Conservation (phyloP, 257 asterid species). For the Handroanthus guayacan region DNA sequence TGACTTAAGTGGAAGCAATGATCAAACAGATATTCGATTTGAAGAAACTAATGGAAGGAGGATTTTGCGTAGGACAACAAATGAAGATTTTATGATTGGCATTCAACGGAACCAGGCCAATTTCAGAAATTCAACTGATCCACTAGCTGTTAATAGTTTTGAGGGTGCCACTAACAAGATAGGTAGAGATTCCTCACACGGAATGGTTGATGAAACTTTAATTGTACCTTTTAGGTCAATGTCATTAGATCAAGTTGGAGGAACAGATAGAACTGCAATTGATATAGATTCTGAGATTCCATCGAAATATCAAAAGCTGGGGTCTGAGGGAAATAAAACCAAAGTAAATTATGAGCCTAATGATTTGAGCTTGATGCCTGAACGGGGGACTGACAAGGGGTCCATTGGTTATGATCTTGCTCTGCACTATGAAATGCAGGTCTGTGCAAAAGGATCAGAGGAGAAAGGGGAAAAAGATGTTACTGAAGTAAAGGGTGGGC, state of each 20-base stretch:
- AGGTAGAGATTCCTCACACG: conserved; percentile 55
- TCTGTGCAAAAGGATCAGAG: conserved; percentile 50
- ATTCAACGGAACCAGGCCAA: conserved; percentile 50
- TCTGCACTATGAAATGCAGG: conserved; percentile 86
- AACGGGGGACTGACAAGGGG: conserved; percentile 68
- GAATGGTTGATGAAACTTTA: conserved; percentile 78
- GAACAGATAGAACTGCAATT: conserved; percentile 61
- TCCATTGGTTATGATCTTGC: conserved; percentile 66
- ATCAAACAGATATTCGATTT: conserved; percentile 54
- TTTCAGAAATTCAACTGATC: conserved; percentile 58
- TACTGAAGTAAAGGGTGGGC: conserved; percentile 48
- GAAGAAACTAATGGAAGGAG: conserved; percentile 66
- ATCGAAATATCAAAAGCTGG: conserved; percentile 54
- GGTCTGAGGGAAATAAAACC: conserved; percentile 50
- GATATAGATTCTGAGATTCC: conserved; percentile 82
- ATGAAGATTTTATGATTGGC: conserved; percentile 69
- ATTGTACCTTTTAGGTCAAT: conserved; percentile 81
- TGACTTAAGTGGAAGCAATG: conserved; percentile 45
- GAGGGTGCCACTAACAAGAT: conserved; percentile 46
- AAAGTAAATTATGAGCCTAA: conserved; percentile 71
- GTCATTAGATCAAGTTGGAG: conserved; percentile 61
- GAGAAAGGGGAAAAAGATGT: conserved; percentile 53
- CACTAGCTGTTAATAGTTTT: conserved; percentile 53
- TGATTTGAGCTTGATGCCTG: conserved; percentile 86
- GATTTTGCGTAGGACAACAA: conserved; percentile 49